These are phyloP conservation scores for Vicia sativa DNA, from an alignment of 306 rosid genomes.

Conservation along the genomic window DNA sequence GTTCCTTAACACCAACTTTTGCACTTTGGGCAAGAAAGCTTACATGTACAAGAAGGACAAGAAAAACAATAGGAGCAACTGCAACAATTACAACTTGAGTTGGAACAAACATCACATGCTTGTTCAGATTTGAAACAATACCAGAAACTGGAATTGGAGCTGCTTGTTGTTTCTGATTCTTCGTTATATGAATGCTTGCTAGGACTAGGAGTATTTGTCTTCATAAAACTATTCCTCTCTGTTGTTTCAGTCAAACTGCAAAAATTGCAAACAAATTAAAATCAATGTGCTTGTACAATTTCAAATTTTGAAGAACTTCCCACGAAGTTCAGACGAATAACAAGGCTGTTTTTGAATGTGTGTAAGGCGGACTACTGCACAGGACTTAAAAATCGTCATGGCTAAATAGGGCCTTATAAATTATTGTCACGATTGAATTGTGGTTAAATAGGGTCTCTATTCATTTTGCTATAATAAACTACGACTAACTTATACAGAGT, in stretches of 20 bases:
- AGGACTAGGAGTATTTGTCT: constrained; percentile 36
- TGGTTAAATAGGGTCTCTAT: too few relatives aligned
- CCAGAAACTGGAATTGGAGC: constrained; percentile 18
- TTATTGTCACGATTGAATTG: too few relatives aligned
- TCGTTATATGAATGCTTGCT: constrained; percentile 10
- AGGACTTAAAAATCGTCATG: too few relatives aligned
- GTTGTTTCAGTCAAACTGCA: constrained; percentile 55
- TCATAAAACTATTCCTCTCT: constrained; percentile 18
- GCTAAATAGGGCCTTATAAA: too few relatives aligned
- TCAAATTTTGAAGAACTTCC: neutral
- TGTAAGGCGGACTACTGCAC: too few relatives aligned
- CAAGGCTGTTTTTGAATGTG: too few relatives aligned
- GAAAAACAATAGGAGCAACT: constrained; percentile 40
- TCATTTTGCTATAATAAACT: too few relatives aligned
- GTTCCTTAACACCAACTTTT: constrained; percentile 39
- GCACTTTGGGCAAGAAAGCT: constrained; percentile 39
- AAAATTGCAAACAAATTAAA: constrained; percentile 33
- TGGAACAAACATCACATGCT: constrained; percentile 24
- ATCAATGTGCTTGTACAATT: constrained; percentile 27
- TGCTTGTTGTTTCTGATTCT: constrained; percentile 25
- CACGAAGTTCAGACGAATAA: too few relatives aligned
- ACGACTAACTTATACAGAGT: too few relatives aligned
- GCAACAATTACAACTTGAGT: constrained; percentile 20
- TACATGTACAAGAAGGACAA: constrained; percentile 35
- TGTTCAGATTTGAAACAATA: constrained; percentile 41